Conservation (phyloP, 257 asterid species). For the Nicotiana tomentosiformis region DNA sequence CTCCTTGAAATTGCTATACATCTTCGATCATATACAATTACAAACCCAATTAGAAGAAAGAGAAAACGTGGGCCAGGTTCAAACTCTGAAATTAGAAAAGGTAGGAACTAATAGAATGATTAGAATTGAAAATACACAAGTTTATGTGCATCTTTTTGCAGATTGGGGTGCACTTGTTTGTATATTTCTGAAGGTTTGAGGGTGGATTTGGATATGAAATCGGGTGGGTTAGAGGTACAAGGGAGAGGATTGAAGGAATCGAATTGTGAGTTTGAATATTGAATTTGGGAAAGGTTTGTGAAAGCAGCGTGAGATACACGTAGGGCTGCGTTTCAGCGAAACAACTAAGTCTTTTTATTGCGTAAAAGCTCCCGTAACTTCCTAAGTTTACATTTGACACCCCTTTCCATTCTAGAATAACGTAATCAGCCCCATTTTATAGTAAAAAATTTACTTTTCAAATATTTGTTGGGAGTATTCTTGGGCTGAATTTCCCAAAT, state of each 20-base stretch:
- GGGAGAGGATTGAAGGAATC: background rate
- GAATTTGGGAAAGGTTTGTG: background rate
- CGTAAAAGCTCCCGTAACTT: background rate
- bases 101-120: background rate
- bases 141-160: background rate
- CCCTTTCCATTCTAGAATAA: background rate
- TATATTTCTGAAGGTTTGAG: background rate
- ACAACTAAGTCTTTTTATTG: background rate
- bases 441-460: background rate
- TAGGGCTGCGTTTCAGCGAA: background rate
- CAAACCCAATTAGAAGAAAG: background rate
- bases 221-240: background rate
- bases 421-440: background rate
- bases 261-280: background rate
- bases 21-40: conserved; percentile 6
- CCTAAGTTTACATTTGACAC: background rate
- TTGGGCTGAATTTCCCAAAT: too few relatives aligned
- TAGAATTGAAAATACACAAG: background rate
- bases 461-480: background rate
- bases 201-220: background rate
- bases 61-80: background rate
- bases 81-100: background rate
- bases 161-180: background rate
- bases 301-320: background rate
- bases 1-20: conserved; percentile 98